Evolutionary conservation across 768 basidiomycete species (phyloP), one percentile per base, ranked within the genome.

Genomic region (Coprinopsis cinerea): DNA sequence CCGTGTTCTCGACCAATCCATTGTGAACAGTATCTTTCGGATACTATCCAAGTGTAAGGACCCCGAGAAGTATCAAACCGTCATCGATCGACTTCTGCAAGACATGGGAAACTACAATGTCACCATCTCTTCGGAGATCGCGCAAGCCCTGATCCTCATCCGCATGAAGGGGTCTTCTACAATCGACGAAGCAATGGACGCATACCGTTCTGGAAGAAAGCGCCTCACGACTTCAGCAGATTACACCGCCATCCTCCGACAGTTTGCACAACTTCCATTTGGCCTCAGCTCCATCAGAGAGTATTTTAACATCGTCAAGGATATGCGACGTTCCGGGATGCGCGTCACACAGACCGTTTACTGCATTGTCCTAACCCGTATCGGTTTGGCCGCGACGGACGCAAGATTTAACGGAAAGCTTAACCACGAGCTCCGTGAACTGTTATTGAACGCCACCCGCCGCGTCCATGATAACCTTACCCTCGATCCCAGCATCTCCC

Each of bases 231-330:
- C 76, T 52, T 68, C n/a, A n/a, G n/a, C 72, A 39, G 85, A 81
- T 9, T 91, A 83, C 61, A 65, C 70, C 7, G 69, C 76, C 37
- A 80, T 94, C 50, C 72, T 92, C 46, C 67, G 78, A 53, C 74
- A 77, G 2, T 83, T 88, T 56, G 76, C 79, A 59, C 71, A 73
- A 22, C 69, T 88, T 47, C 72, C 77, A 7, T 82, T 81, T 50
- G 66, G 68, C 40, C 61, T 65, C 15, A 57, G 71, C 22, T 60
- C 67, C 42, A 57, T 73, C 62, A 53, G 69, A 64, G 72, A 80
- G 47, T 90, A 88, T 64, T 82, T 92, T 63, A 76, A 77, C 47
- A 85, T 94, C 44, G 75, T 92, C 50, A 76, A 74, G 30, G 89
- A 92, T 66, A 93, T 94, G 89, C 82, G 79, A 23, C 64, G 67